Base-by-base conservation (phyloP, 352 stramenopile genomes). In the Phytophthora tentaculata region DNA sequence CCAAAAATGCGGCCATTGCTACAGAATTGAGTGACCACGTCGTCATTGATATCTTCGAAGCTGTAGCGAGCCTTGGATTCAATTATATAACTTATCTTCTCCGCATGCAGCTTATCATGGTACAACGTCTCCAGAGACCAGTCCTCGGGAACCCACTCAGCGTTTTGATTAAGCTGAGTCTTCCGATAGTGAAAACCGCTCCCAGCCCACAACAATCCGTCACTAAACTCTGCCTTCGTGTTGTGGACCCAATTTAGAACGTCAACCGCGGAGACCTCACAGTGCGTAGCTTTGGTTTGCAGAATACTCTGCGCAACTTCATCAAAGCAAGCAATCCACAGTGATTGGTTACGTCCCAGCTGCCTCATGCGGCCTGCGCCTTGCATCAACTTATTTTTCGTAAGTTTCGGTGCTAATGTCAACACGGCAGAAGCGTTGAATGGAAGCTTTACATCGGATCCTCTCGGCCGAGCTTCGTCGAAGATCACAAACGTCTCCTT, bases 361-460 rank as follows among this genome's bases (percentile, higher is more conserved):
- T 92, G 84, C 0, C 91, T 76, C 75, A 97, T 84, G 0, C 92
- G 83, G 9, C 90, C 90, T 2, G 89, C 89, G 14, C 88, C 92
- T 71, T 98, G 93, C 91, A 98, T 97, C 4, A 98, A 57, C 52
- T 97, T 98, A 66, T 97, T 91, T 53, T 97, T 98, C 0, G 84
- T 90, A 23, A 97, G 75, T 17, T 83, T 86, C 3, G 89, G 88
- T 1, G 87, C 91, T 2, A 98, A 71, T 6, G 91, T 97, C 20
- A 97, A 49, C 52, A 97, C 54, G 14, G 89, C 91, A 8, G 90
- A 54, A 3, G 87, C 86, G 10, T 93, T 47, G 8, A 56, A 17
- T 13, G 67, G 56, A 1, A 98, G 67, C 64, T 97, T 96, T 79
- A 98, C 88, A 64, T 98, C 92, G 0, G 91, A 86, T 2, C 91